These are phyloP conservation scores for Plasmopara halstedii DNA, from an alignment of 352 stramenopile genomes.

Conservation along the genomic window DNA sequence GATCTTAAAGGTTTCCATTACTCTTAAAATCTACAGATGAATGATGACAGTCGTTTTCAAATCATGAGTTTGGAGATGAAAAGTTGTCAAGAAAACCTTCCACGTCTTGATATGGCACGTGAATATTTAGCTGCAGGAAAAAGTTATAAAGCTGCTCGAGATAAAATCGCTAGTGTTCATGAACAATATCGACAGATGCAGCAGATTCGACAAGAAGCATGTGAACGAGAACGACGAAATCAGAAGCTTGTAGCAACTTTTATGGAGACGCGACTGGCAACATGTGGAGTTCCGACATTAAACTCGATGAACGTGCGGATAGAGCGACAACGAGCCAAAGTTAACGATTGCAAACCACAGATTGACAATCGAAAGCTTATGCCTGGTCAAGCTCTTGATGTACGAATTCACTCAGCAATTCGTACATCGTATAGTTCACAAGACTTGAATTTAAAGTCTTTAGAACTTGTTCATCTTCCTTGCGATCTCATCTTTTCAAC, in stretches of 20 bases:
- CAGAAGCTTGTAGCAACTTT: conserved; percentile 45
- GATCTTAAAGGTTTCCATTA: too few relatives aligned
- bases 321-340: conserved; percentile 27
- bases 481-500: conserved; percentile 42
- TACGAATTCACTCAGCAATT: conserved; percentile 30
- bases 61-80: too few relatives aligned
- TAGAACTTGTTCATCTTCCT: conserved; percentile 43
- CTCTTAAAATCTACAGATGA: too few relatives aligned
- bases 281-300: conserved; percentile 50
- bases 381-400: conserved; percentile 6
- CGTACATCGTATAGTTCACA: conserved; percentile 44
- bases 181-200: conserved; percentile 44
- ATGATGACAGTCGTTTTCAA: too few relatives aligned
- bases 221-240: conserved; percentile 26
- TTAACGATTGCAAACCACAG: conserved; percentile 6
- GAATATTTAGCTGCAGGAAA: conserved; percentile 37
- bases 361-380: conserved; percentile 16
- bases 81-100: too few relatives aligned
- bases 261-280: conserved; percentile 50
- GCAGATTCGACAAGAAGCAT: conserved; percentile 45
- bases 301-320: conserved; percentile 59
- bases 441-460: conserved; percentile 52
- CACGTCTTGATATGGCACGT: conserved; percentile 38
- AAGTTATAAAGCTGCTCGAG: conserved; percentile 40
- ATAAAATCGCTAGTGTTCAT: conserved; percentile 38